These are phyloP conservation scores for Calonectria pseudoreteaudii DNA, from an alignment of 2,329 filamentous ascomycete genomes.

Conservation along the genomic window DNA sequence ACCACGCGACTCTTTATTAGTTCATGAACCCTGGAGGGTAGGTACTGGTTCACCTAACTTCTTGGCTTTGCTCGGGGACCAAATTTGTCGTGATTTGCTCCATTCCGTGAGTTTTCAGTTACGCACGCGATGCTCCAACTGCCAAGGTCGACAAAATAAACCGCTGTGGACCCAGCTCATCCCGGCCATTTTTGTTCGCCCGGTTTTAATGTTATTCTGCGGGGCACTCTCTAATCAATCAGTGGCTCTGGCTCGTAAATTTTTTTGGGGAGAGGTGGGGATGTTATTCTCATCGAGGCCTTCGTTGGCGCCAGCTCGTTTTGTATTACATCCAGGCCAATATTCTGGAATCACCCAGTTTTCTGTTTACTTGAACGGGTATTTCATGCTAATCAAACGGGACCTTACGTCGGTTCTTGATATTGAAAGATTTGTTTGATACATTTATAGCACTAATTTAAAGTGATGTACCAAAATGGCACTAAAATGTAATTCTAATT, in stretches of 20 bases:
- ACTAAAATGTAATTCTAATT: background rate
- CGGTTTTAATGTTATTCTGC: background rate
- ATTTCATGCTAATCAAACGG: background rate
- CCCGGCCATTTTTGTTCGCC: background rate
- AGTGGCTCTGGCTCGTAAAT: no score
- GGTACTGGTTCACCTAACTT: background rate
- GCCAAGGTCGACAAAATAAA: background rate
- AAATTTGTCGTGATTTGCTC: background rate
- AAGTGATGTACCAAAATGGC: no score
- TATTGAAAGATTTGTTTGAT: background rate
- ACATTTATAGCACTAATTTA: no score
- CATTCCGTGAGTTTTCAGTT: background rate
- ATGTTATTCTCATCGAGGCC: background rate
- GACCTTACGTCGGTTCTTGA: background rate
- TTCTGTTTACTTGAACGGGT: background rate
- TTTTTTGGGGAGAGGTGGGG: no score
- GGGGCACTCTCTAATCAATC: background rate
- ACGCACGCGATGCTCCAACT: background rate
- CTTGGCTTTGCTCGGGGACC: background rate
- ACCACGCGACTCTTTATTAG: background rate
- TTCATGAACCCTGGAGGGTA: background rate
- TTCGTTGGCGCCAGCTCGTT: background rate
- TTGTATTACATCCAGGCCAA: background rate
- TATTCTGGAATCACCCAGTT: background rate
- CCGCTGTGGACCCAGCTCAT: background rate